Base-by-base conservation (phyloP, 257 asterid genomes). In the Nicotiana otophora region DNA sequence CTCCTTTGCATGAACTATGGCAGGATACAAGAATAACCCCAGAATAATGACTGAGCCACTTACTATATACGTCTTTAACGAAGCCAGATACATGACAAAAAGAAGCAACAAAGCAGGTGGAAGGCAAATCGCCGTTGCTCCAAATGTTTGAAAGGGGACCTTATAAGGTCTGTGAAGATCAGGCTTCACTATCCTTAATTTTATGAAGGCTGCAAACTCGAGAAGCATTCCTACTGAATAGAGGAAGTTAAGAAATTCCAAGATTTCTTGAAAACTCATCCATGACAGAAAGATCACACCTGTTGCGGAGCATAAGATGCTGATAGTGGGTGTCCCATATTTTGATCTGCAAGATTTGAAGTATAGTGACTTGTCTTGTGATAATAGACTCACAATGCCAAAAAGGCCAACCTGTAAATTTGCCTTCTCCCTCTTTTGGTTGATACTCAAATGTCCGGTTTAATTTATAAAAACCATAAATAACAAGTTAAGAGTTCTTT, bases 231-330 rank as follows among this genome's bases (percentile, higher is more conserved):
- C 99, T 0, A 93, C 57, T 9, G 99, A 91, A 63, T 96, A 96
- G 23, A 96, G 94, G 88, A 96, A 96, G 88, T 96, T 96, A 20
- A 96, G 97, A 85, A 96, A 92, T 74, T 96, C 99, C 81, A 96
- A 42, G 88, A 94, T 96, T 84, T 96, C 98, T 31, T 96, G 98
- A 84, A 96, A 96, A 70, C 93, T 94, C 99, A 96, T 94, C 99
- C 99, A 96, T 4, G 99, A 94, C 75, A 96, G 65, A 88, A 96
- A 79, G 84, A 96, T 84, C 16, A 94, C 97, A 0, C 99, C 99
- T 0, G 88, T 85, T 81, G 98, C 99, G 4, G 99, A 96, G 80
- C 94, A 94, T 83, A 92, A 84, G 78, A 96, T 96, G 97, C 98
- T 94, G 84, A 92, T 85, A 9, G 97, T 91, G 36, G 99, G 99